Conservation (phyloP, 2,329 filamentous ascomycete species). For the Paramyrothecium sp. region DNA sequence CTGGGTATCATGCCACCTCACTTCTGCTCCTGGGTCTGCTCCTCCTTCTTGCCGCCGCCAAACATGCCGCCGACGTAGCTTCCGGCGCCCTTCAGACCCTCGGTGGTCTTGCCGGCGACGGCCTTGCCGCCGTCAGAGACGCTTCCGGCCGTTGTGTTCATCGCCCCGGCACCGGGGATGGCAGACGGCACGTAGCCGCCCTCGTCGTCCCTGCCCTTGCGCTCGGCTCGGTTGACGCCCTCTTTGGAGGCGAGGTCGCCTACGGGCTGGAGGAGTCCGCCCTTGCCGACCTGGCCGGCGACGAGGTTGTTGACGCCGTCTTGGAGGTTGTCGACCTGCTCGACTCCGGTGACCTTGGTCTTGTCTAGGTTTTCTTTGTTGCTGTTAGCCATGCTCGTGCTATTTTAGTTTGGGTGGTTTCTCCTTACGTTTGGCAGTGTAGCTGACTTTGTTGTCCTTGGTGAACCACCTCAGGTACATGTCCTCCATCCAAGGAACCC, state of each 20-base stretch:
- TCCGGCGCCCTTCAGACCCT: slow-evolving; percentile 27
- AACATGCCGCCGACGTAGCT: slow-evolving; percentile 30
- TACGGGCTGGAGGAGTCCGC: slow-evolving; percentile 62
- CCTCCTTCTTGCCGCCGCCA: slow-evolving; percentile 25
- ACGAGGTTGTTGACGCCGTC: slow-evolving; percentile 64
- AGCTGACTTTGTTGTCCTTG: slow-evolving; percentile 74
- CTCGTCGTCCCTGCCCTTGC: slow-evolving; percentile 61
- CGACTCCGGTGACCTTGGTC: slow-evolving; percentile 66
- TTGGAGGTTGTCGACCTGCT: slow-evolving; percentile 67
- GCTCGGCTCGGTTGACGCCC: slow-evolving; percentile 63
- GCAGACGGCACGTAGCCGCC: slow-evolving; percentile 43
- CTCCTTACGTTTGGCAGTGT: slow-evolving; percentile 63
- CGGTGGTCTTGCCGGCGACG: slow-evolving; percentile 19
- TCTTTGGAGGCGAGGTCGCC: slow-evolving; percentile 63
- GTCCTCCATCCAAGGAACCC: slow-evolving; percentile 78
- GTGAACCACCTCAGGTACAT: slow-evolving; percentile 71
- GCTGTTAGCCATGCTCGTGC: slow-evolving; percentile 6
- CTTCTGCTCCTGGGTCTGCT: slow-evolving; percentile 4
- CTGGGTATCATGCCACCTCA: neutral
- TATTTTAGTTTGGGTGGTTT: neutral
- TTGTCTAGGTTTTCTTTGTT: slow-evolving; percentile 61
- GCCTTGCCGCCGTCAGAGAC: slow-evolving; percentile 28
- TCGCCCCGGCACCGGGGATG: slow-evolving; percentile 24
- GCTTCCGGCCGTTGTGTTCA: slow-evolving; percentile 21
- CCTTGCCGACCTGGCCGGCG: slow-evolving; percentile 64